Evolutionary conservation across 345 rosid species (phyloP).

Genomic region (Eutrema japonicum): DNA sequence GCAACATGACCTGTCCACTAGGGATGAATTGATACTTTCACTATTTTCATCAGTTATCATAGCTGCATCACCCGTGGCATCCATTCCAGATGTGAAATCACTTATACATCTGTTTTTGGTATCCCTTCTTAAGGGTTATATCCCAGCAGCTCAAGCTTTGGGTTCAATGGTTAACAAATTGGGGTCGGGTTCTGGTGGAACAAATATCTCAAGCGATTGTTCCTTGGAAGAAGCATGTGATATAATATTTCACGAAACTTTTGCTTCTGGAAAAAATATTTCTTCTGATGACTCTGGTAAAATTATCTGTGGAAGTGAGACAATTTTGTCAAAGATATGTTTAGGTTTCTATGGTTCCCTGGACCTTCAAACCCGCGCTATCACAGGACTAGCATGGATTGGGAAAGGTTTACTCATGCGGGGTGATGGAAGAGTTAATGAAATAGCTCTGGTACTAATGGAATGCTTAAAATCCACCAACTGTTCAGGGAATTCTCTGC

Average conservation of each 20-base stretch:
- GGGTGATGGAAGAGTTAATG: constrained; percentile 77
- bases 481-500: constrained; percentile 36
- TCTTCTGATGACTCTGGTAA: constrained; percentile 41
- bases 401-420: constrained; percentile 93
- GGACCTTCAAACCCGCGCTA: constrained; percentile 60
- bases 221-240: constrained; percentile 73
- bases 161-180: constrained; percentile 88
- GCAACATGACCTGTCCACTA: constrained; percentile 47
- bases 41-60: constrained; percentile 74
- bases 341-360: constrained; percentile 46
- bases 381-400: constrained; percentile 86
- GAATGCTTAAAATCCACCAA: constrained; percentile 59
- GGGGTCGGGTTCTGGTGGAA: constrained; percentile 45
- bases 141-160: constrained; percentile 79
- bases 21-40: constrained; percentile 75
- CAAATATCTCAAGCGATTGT: constrained; percentile 45
- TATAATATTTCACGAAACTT: constrained; percentile 52
- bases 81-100: constrained; percentile 63
- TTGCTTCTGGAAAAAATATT: constrained; percentile 27
- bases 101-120: constrained; percentile 51
- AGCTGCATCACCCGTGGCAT: constrained; percentile 64
- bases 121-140: constrained; percentile 60
- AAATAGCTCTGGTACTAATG: constrained; percentile 59
- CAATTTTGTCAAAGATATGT: constrained; percentile 44
- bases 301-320: constrained; percentile 43